Evolutionary conservation across 2,329 filamentous ascomycete genomes (phyloP).

Genomic region (Aspergillus latus): DNA sequence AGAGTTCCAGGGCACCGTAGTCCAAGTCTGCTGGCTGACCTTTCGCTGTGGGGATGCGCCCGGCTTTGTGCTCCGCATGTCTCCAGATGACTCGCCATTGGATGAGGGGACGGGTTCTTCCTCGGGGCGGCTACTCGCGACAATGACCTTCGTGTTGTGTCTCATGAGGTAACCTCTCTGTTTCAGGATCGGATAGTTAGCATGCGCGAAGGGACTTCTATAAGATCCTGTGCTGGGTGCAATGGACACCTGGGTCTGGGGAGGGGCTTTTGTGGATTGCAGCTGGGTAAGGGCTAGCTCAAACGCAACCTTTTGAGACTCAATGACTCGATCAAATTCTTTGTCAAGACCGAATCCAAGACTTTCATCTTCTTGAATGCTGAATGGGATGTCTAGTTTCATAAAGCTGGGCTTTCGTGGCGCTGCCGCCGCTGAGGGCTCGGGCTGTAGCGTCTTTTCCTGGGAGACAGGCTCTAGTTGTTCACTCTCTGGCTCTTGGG

Average conservation of each 20-base stretch:
- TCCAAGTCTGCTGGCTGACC: constrained; percentile 85
- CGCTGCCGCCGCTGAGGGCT: neutral
- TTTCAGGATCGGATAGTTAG: constrained; percentile 64
- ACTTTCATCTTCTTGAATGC: constrained; percentile 62
- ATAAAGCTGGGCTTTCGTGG: constrained; percentile 72
- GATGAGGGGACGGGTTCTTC: constrained; percentile 45
- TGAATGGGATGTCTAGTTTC: constrained; percentile 77
- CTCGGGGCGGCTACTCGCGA: constrained; percentile 75
- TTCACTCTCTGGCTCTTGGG: constrained; percentile 17
- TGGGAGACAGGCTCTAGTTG: constrained; percentile 19
- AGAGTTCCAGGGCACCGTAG: constrained; percentile 94
- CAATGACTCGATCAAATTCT: constrained; percentile 93
- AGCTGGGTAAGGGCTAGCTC: constrained; percentile 44
- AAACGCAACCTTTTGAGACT: constrained; percentile 89
- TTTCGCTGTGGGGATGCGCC: constrained; percentile 73
- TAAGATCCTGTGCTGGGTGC: constrained; percentile 16
- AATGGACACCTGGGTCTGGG: constrained; percentile 15
- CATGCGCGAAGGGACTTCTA: constrained; percentile 40
- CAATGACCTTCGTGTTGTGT: constrained; percentile 95
- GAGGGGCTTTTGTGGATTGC: constrained; percentile 21
- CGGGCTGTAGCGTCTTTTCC: constrained; percentile 29
- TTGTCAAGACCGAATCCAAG: constrained; percentile 82
- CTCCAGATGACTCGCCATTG: constrained; percentile 27
- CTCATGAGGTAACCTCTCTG: constrained; percentile 99
- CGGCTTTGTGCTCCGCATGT: constrained; percentile 55